Base-by-base conservation (phyloP, 257 asterid species). In the Petrea volubilis region DNA sequence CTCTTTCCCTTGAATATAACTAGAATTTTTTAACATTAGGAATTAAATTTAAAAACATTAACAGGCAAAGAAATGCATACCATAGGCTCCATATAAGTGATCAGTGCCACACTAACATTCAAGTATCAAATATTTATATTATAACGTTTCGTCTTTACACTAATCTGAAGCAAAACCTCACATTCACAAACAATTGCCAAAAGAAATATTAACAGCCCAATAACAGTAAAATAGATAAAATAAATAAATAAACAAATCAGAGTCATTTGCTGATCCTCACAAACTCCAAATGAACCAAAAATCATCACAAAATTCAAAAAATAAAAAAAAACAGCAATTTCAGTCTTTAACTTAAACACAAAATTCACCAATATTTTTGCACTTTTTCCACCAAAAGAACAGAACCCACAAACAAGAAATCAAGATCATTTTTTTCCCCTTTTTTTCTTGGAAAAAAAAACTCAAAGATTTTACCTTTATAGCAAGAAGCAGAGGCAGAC, bases 41-140 rank as follows among this genome's bases (percentile, higher is more conserved):
- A 60, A 56, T 55, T 71, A 77, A 67, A 70, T 20, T 55, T 63
- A 44, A 21, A 31, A 73, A 64, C 53, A 58, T 36, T 36, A 12
- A 56, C 72, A 31, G 51, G 47, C 60, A 62, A 59, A 25, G 33
- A 36, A n/a, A 7, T 36, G 65, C 34, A 61, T 34, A 67, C 21
- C 24, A 62, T 8, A 44, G 15, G n/a, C 36, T 34, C 67, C 65
- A 59, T 36, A 34, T 15, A 31, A 25, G 31, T 24, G 46, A 33
- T 7, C 20, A 25, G 17, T 14, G 38, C 52, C 60, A 64, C 56
- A 53, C 67, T 53, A 13, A 56, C 4, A 61, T 49, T 25, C 27
- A 60, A 60, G 60, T 2, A 58, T 14, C 77, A 71, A 14, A 11
- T 18, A 29, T 52, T 13, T 23, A 41, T 12, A 52, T 28, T 17